phyloP scores from a whole-genome alignment of 148 eudicot genomes.

The Heliamphora exappendiculata region DNA sequence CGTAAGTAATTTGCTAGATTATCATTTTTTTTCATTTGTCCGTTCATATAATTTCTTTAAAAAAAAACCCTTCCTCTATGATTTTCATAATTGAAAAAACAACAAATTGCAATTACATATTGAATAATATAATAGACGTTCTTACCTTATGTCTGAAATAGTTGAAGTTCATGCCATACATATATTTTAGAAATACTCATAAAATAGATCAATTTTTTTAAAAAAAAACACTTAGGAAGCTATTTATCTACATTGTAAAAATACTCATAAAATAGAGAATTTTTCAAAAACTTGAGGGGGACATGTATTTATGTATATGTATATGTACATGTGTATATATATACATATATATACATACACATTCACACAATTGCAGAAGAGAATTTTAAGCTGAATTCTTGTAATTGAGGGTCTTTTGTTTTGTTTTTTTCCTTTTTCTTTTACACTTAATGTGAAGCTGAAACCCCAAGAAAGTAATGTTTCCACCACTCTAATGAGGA shows the following conservation, averaged over 20 bases:
- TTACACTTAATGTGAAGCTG: too few relatives aligned
- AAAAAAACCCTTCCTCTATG: too few relatives aligned
- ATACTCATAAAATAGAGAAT: not conserved
- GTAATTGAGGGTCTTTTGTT: not conserved
- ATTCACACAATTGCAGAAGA: not conserved
- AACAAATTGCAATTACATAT: too few relatives aligned
- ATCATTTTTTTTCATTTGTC: too few relatives aligned
- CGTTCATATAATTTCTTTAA: too few relatives aligned
- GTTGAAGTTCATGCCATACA: too few relatives aligned
- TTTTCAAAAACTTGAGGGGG: not conserved
- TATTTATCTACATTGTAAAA: not conserved
- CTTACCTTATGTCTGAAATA: too few relatives aligned
- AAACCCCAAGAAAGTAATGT: not conserved
- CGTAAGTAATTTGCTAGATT: too few relatives aligned
- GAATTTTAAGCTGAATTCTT: not conserved
- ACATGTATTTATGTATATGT: not conserved
- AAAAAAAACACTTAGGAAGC: not conserved
- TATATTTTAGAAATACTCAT: not conserved
- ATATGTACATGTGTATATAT: not conserved
- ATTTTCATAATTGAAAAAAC: too few relatives aligned
- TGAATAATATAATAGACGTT: too few relatives aligned
- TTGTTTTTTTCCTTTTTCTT: not conserved
- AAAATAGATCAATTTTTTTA: not conserved
- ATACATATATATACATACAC: not conserved
- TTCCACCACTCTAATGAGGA: not conserved